Conservation (phyloP, 2,329 filamentous ascomycete genomes). For the Aspergillus alliaceus region DNA sequence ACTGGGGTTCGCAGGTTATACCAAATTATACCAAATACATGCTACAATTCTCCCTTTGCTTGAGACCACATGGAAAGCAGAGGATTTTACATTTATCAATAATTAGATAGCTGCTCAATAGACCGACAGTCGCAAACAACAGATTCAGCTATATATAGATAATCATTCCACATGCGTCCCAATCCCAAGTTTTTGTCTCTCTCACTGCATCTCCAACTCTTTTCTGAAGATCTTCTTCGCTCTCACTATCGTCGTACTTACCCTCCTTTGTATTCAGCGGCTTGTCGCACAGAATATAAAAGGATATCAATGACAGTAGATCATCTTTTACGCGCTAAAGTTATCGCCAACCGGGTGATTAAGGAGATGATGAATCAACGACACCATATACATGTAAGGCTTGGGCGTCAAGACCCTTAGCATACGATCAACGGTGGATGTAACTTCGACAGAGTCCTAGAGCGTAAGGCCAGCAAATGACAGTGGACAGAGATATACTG, state of each 20-base stretch:
- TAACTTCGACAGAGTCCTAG: constrained; percentile 13
- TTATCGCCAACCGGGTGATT: constrained; percentile 10
- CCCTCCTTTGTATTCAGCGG: no score
- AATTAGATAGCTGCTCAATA: no score
- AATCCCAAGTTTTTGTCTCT: not conserved
- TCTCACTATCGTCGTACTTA: no score
- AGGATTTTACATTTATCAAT: no score
- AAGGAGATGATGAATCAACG: constrained; percentile 12
- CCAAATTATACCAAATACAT: no score
- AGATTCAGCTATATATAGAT: no score
- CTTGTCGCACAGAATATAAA: no score
- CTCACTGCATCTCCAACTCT: not conserved
- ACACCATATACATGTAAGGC: constrained; percentile 11
- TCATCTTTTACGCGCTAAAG: not conserved
- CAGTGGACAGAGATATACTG: constrained; percentile 12
- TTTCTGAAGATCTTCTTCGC: not conserved
- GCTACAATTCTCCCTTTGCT: no score
- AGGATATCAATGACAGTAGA: no score
- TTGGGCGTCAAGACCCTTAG: constrained; percentile 12
- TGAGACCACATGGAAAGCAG: no score
- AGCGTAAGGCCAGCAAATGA: constrained; percentile 10
- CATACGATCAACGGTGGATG: constrained; percentile 9
- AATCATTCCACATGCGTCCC: not conserved
- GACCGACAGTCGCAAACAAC: no score
- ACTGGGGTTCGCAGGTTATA: no score